Percentiles rank a stretch among this genome's conserved stretches.
Conservation (phyloP, 306 rosid species). For the Cotoneaster glaucophyllus region DNA sequence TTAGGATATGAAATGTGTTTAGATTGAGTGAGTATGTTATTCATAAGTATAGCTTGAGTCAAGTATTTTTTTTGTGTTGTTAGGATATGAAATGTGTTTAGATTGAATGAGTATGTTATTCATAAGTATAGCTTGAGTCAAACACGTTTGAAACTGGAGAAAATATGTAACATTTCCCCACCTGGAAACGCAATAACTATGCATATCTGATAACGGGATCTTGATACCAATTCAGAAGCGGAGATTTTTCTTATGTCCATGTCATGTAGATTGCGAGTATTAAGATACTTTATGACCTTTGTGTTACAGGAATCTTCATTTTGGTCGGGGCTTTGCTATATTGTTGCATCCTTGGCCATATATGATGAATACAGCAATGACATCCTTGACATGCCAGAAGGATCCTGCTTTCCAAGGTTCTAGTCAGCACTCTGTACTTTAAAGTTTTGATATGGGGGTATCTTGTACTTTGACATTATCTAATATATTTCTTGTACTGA, state of each 20-base stretch:
- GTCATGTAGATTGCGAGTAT: background rate
- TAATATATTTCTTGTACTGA: slow-evolving; percentile 20
- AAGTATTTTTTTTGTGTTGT: background rate
- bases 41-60: too few species aligned
- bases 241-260: background rate
- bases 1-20: too few species aligned
- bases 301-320: slow-evolving; percentile 77
- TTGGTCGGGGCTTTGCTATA: slow-evolving; percentile 51
- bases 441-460: slow-evolving; percentile 1
- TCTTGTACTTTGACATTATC: background rate
- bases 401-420: slow-evolving; percentile 95
- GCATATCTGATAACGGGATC: too few species aligned
- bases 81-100: too few species aligned
- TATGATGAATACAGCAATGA: slow-evolving; percentile 96
- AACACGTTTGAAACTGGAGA: too few species aligned
- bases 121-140: too few species aligned
- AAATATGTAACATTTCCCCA: too few species aligned
- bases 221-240: too few species aligned
- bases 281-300: slow-evolving; percentile 20
- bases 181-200: too few species aligned
- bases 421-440: slow-evolving; percentile 12
- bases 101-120: too few species aligned
- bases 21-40: too few species aligned
- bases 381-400: slow-evolving; percentile 88
- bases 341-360: slow-evolving; percentile 70